Conservation (phyloP, 768 basidiomycete genomes). For the Agrocybe praecox region DNA sequence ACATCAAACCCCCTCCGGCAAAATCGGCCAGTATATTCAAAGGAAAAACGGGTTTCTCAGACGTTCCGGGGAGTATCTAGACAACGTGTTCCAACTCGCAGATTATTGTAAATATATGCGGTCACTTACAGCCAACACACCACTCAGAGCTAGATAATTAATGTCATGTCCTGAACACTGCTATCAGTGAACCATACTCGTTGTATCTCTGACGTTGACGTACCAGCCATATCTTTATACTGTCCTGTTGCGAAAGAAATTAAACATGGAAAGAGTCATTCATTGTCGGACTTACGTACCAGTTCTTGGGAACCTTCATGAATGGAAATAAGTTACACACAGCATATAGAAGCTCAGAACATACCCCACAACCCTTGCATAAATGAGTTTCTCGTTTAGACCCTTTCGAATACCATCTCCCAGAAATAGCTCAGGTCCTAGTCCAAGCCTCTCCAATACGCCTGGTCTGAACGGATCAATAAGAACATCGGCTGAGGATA, state of each 20-base stretch:
- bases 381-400: conserved; percentile 65
- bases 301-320: conserved; percentile 58
- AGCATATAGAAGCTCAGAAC: conserved; percentile 17
- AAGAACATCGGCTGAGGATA: conserved; percentile 71
- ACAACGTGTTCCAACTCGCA: background rate
- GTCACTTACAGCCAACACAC: conserved; percentile 60
- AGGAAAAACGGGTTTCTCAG: conserved; percentile 69
- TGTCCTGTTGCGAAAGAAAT: conserved; percentile 45
- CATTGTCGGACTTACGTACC: conserved; percentile 35
- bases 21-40: conserved; percentile 82
- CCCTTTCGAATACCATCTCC: conserved; percentile 45
- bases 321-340: background rate
- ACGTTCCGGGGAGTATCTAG: conserved; percentile 69
- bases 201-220: background rate
- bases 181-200: background rate
- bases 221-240: conserved; percentile 78
- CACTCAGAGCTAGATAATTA: conserved; percentile 82
- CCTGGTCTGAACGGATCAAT: conserved; percentile 87
- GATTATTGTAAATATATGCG: background rate
- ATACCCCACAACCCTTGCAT: conserved; percentile 77
- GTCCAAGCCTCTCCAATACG: conserved; percentile 74
- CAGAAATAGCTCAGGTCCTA: conserved; percentile 77
- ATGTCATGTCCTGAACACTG: conserved; percentile 69
- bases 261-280: background rate
- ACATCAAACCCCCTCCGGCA: conserved; percentile 78